These are phyloP conservation scores for Entrophospora sp. DNA, from an alignment of 192 early-diverging fungal genomes.

Conservation along the genomic window DNA sequence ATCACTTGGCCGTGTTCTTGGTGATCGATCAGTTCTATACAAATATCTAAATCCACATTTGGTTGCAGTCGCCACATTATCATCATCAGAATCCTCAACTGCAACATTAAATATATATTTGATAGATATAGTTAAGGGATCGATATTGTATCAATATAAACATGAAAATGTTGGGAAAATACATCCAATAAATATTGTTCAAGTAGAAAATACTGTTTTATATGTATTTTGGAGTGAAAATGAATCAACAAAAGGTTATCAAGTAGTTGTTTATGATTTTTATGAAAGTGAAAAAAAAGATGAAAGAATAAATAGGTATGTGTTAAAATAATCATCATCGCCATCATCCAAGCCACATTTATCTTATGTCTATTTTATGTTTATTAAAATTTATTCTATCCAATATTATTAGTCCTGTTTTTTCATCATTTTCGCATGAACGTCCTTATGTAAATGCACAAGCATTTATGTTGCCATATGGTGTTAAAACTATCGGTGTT, in stretches of 20 bases:
- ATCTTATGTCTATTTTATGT: neutral
- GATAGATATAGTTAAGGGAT: slow-evolving; percentile 82
- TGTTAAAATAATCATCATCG: neutral
- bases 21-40: slow-evolving; percentile 93
- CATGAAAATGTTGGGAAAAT: slow-evolving; percentile 50
- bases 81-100: slow-evolving; percentile 13
- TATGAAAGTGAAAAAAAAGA: slow-evolving; percentile 75
- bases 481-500: slow-evolving; percentile 69
- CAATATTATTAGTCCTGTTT: slow-evolving; percentile 40
- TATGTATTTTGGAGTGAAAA: slow-evolving; percentile 86
- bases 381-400: neutral
- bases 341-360: no score
- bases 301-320: slow-evolving; percentile 57
- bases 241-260: slow-evolving; percentile 54
- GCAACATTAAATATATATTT: slow-evolving; percentile 62
- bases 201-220: slow-evolving; percentile 83
- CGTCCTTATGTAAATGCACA: slow-evolving; percentile 66
- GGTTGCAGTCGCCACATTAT: slow-evolving; percentile 61
- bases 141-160: slow-evolving; percentile 60
- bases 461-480: slow-evolving; percentile 68
- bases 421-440: slow-evolving; percentile 65
- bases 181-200: slow-evolving; percentile 56
- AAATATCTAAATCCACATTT: slow-evolving; percentile 98
- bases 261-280: slow-evolving; percentile 77
- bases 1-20: slow-evolving; percentile 86